Conservation (phyloP, 2,329 filamentous ascomycete genomes). For the Aspergillus calidoustus region DNA sequence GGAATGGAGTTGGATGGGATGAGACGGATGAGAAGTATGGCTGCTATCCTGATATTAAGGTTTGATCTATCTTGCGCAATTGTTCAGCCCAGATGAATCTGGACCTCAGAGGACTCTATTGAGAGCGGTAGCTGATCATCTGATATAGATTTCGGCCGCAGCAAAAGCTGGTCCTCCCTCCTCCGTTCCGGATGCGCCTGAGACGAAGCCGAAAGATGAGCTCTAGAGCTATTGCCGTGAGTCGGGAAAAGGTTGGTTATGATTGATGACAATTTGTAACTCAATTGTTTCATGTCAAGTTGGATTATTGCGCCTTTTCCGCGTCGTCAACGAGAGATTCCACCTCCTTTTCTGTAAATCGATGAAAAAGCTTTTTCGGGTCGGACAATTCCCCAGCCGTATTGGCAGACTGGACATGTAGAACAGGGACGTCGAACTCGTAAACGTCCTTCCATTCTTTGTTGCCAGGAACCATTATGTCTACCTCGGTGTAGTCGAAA, state of each 20-base stretch:
- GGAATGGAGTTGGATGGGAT: slow-evolving; percentile 23
- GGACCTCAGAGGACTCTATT: neutral
- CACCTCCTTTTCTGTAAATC: slow-evolving; percentile 63
- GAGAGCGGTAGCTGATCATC: neutral
- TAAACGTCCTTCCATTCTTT: slow-evolving; percentile 64
- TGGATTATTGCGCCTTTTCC: slow-evolving; percentile 29
- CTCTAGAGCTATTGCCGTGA: neutral
- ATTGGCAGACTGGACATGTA: slow-evolving; percentile 59
- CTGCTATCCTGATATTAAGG: slow-evolving; percentile 21
- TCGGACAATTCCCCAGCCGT: slow-evolving; percentile 59
- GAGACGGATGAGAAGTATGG: slow-evolving; percentile 15
- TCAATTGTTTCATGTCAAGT: neutral
- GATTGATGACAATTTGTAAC: neutral
- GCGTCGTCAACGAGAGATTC: slow-evolving; percentile 58
- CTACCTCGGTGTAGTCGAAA: slow-evolving; percentile 62
- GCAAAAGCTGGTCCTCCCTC: neutral
- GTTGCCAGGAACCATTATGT: slow-evolving; percentile 61
- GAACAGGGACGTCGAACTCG: slow-evolving; percentile 67
- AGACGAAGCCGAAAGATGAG: neutral
- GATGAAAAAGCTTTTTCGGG: slow-evolving; percentile 65
- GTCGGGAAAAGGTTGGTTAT: neutral
- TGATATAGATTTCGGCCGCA: neutral
- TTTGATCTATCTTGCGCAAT: neutral
- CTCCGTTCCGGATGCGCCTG: neutral
- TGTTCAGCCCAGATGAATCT: neutral